Evolutionary conservation across 169 alveolate species (phyloP).

Genomic region (Perkinsus olseni): DNA sequence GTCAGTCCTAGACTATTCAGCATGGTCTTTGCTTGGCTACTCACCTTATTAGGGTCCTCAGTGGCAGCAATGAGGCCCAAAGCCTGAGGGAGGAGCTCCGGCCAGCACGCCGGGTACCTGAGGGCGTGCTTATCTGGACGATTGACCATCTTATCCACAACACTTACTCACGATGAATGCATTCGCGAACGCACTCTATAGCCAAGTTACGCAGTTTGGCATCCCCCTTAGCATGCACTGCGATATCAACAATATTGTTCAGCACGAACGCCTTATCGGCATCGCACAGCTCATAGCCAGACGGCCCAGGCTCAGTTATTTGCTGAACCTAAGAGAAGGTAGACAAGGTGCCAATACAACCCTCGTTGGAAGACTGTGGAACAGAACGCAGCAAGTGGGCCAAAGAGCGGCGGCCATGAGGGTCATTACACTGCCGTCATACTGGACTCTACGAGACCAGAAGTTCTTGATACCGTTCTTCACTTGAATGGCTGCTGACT

Average conservation of each 20-base stretch:
- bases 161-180: neutral
- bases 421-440: neutral
- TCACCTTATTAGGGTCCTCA: neutral
- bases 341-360: too few relatives aligned
- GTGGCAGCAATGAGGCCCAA: neutral
- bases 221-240: neutral
- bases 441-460: neutral
- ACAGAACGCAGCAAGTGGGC: neutral
- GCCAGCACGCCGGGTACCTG: neutral
- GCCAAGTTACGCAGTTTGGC: neutral
- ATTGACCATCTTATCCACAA: neutral
- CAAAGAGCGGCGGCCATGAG: neutral
- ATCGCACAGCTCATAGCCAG: neutral
- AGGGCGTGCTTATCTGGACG: neutral
- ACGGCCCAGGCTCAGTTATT: neutral
- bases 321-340: neutral
- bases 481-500: neutral
- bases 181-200: neutral
- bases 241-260: neutral
- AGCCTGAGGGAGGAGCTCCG: neutral
- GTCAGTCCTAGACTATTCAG: too few relatives aligned
- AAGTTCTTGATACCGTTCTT: neutral
- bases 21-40: neutral
- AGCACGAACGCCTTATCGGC: neutral
- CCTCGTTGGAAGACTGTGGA: too few relatives aligned